Evolutionary conservation across 768 basidiomycete species (phyloP), one percentile per base, ranked within the genome.

Genomic region (Aureoboletus auriporus): DNA sequence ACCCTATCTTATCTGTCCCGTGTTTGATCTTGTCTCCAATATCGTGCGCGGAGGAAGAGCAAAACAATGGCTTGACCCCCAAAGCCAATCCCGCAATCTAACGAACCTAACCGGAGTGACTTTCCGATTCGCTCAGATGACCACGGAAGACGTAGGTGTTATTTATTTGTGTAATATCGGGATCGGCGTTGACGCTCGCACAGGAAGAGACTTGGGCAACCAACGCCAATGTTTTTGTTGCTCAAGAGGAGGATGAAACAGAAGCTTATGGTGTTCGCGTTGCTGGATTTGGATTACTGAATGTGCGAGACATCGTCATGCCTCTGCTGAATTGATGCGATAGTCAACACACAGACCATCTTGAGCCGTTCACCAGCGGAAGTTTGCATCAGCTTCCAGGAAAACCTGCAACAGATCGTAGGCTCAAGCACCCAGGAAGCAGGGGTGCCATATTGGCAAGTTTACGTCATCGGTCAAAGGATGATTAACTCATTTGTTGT

Each of bases 241-340:
- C 87, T 23, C 92, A 98, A 62, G 94, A 97, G 60, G 92, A 96
- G 46, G 95, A 97, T 51, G 93, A 95, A 52, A 84, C 84, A 1
- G 82, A 88, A 45, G 63, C 75, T 2, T 94, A 93, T 61, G 89
- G 88, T 46, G 77, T 92, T 30, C 78, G 96, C 31, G 79, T 90
- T 2, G 87, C 90, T 5, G 85, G 85, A 4, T 85, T 93, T 57
- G 95, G 97, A 60, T 68, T 97, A 31, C 69, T 95, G 43, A 76
- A 77, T 29, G 94, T 96, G 64, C 29, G 65, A 61, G 8, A 20
- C 29, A 6, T 30, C 13, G 23, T 35, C 29, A 29, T 40, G 28
- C 20, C 23, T 29, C 34, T 34, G 12, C 6, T 28, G 28, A 35
- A 39, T 28, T 46, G 36, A 62, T 41, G 4, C 12, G 34, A 52